Evolutionary conservation across 352 stramenopile genomes (phyloP).

Genomic region (Globisporangium viniferum): DNA sequence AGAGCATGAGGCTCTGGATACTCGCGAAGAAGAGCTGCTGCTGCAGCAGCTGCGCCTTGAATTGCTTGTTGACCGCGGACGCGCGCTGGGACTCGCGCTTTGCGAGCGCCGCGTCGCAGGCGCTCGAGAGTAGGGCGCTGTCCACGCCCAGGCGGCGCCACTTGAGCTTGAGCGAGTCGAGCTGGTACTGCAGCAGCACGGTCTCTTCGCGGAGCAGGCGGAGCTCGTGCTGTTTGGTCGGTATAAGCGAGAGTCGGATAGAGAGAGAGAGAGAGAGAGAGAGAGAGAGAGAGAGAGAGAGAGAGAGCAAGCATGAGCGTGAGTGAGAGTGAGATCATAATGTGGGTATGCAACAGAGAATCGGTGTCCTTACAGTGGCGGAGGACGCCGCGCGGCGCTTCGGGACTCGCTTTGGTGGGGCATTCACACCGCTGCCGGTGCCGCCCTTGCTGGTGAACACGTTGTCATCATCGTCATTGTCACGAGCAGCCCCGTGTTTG

Average conservation of each 20-base stretch:
- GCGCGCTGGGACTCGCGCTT: slow-evolving; percentile 42
- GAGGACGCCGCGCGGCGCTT: neutral
- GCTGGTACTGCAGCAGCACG: slow-evolving; percentile 32
- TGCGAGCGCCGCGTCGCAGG: slow-evolving; percentile 38
- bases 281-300: no score
- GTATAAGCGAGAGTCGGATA: neutral
- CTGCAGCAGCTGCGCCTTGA: slow-evolving; percentile 52
- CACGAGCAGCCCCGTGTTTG: neutral
- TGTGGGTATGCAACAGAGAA: no score
- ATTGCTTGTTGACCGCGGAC: slow-evolving; percentile 36
- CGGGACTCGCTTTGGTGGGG: neutral
- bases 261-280: no score
- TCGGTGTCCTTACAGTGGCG: neutral
- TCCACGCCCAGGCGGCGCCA: slow-evolving; percentile 40
- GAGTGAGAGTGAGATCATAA: neutral
- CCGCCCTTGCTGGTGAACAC: neutral
- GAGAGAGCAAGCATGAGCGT: neutral
- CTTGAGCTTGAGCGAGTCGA: slow-evolving; percentile 40
- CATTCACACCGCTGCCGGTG: neutral
- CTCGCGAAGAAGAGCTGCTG: slow-evolving; percentile 62
- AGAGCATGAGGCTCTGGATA: slow-evolving; percentile 39
- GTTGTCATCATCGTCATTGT: neutral
- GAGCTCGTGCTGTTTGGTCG: slow-evolving; percentile 45
- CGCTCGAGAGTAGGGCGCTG: slow-evolving; percentile 26
- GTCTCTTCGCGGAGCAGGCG: slow-evolving; percentile 42